Base-by-base conservation (phyloP, 1,284 basidiomycete genomes). In the Melampsora americana region DNA sequence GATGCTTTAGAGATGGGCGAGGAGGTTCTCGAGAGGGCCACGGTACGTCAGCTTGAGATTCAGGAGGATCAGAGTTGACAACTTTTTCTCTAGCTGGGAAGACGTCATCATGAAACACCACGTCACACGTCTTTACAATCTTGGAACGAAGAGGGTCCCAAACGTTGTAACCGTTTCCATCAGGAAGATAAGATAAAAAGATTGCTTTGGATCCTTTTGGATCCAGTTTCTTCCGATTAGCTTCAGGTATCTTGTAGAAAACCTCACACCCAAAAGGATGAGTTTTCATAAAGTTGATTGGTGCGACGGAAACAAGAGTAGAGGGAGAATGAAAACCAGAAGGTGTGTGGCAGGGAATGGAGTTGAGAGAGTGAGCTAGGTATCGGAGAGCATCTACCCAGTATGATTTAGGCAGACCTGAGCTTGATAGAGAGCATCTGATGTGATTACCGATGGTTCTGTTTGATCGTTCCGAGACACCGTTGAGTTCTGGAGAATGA, bases 401-500 rank as follows among this genome's bases (percentile, higher is more conserved):
- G 46, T 23, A 68, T 20, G 14, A 53, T 30, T 68, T 68, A 4
- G 48, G 66, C 5, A 68, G 32, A 26, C 20, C 14, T 9, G 66
- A 5, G 28, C 23, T 7, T 11, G 20, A 12, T 5, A 50, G 46
- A n/a, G n/a, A n/a, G n/a, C n/a, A n/a, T n/a, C n/a, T n/a, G n/a
- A n/a, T n/a, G n/a, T n/a, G n/a, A n/a, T 68, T 68, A 14, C 5
- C 12, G 5, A 53, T 60, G 5, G 81, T 84, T 1, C 82, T 69
- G 77, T 81, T 78, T 30, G 78, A 9, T 64, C 83, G 69, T 78
- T 82, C 79, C 0, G 82, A 78, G 48, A 81, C 78, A 78, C 84
- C 72, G 78, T 83, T 85, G 74, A 80, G n/a, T 66, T 80, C 78
- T 2, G 82, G 83, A 3, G 83, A 81, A 73, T 85, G 81, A 69